Percentiles rank a stretch among this genome's conserved stretches.
Evolutionary conservation across 2,329 filamentous ascomycete species (phyloP).

Genomic region (Fusarium temperatum): DNA sequence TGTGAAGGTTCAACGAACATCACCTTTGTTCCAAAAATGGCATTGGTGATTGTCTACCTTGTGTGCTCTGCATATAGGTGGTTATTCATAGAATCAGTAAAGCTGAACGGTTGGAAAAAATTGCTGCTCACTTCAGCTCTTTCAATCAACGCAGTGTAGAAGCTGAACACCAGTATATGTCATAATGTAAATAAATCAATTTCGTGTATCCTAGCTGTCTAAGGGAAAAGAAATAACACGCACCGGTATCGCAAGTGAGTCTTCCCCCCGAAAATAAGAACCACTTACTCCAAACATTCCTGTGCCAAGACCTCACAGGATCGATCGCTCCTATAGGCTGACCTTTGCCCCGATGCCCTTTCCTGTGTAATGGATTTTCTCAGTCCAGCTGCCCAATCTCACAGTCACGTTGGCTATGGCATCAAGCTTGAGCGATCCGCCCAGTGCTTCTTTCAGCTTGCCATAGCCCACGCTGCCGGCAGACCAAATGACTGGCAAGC

Average conservation of each 20-base stretch:
- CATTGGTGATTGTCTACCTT: not conserved
- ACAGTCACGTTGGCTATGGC: constrained; percentile 80
- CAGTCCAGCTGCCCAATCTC: constrained; percentile 77
- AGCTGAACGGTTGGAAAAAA: not conserved
- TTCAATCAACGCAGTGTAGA: not conserved
- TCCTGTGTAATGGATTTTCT: constrained; percentile 76
- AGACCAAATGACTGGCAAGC: constrained; percentile 83
- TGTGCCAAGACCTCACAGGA: not conserved
- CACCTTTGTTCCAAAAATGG: not conserved
- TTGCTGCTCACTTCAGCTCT: not conserved
- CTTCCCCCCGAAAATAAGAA: constrained; percentile 1
- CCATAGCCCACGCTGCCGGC: constrained; percentile 83
- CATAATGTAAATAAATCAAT: constrained; percentile 1
- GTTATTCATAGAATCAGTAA: not conserved
- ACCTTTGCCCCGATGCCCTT: constrained; percentile 74
- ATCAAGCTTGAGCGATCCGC: constrained; percentile 81
- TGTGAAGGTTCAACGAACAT: not conserved
- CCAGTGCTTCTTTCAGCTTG: constrained; percentile 80
- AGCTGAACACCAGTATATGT: not conserved
- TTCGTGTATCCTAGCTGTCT: constrained; percentile 8
- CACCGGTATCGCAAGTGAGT: not conserved
- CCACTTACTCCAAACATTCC: constrained; percentile 22
- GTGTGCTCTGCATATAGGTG: not conserved
- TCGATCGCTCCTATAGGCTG: constrained; percentile 36
- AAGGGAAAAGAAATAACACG: not conserved